Conservation (phyloP, 257 asterid genomes). For the Solanum arcanum region DNA sequence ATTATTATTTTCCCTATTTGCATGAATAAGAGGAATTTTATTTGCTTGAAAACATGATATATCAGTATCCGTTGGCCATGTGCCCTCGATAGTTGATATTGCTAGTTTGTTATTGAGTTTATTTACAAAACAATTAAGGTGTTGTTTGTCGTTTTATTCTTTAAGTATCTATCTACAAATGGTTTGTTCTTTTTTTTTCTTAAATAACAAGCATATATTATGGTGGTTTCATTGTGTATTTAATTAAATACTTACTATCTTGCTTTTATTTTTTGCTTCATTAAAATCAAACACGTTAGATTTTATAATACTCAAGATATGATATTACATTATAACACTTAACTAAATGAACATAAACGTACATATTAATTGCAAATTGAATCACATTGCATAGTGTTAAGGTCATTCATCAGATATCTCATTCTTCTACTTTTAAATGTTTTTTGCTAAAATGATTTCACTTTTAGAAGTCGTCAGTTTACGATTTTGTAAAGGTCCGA, state of each 20-base stretch:
- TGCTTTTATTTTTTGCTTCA: not conserved
- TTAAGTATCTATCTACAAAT: not conserved
- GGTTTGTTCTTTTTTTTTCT: too few species aligned
- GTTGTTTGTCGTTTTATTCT: not conserved
- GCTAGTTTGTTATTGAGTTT: not conserved
- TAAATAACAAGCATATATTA: not conserved
- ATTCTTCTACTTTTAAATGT: too few species aligned
- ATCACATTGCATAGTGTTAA: not conserved
- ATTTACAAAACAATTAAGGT: not conserved
- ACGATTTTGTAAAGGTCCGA: not conserved
- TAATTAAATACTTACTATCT: not conserved
- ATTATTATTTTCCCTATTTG: not conserved
- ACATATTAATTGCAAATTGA: too few species aligned
- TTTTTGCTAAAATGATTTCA: not conserved
- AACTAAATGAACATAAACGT: too few species aligned
- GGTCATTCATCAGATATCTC: not conserved
- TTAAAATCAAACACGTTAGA: not conserved
- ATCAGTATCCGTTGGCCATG: not conserved
- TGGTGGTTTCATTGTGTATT: not conserved
- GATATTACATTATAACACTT: not conserved
- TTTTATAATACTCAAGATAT: too few species aligned
- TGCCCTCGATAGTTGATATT: not conserved
- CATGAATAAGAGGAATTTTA: not conserved
- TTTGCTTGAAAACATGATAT: not conserved
- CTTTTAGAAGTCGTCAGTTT: not conserved